Conservation (phyloP, 1,284 basidiomycete species). For the Heterobasidion parviporum region DNA sequence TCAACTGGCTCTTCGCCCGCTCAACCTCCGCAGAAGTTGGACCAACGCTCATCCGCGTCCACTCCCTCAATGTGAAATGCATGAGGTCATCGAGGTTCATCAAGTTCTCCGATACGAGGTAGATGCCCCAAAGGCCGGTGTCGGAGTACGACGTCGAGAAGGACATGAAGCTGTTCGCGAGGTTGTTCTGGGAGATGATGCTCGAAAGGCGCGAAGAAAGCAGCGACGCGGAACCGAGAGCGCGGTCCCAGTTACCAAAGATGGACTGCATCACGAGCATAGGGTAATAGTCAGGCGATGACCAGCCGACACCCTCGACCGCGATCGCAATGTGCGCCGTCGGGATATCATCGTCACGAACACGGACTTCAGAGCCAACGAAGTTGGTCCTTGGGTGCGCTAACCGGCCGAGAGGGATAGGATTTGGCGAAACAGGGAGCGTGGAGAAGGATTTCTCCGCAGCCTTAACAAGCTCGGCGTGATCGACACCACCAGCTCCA, state of each 20-base stretch:
- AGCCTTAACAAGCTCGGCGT: conserved; percentile 88
- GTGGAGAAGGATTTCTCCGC: conserved; percentile 91
- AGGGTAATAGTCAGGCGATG: conserved; percentile 97
- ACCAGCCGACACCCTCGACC: conserved; percentile 98
- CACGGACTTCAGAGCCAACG: conserved; percentile 91
- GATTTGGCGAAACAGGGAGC: conserved; percentile 83
- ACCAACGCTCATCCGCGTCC: conserved; percentile 91
- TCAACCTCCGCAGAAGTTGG: conserved; percentile 87
- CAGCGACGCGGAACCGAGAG: conserved; percentile 84
- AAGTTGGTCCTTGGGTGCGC: conserved; percentile 76
- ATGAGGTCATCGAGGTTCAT: conserved; percentile 89
- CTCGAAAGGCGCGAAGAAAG: conserved; percentile 90
- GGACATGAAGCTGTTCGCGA: conserved; percentile 99
- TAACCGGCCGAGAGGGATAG: conserved; percentile 81
- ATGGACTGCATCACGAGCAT: conserved; percentile 99
- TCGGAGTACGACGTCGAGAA: conserved; percentile 99
- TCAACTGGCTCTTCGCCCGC: conserved; percentile 96
- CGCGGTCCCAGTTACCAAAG: conserved; percentile 99
- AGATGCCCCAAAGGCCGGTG: conserved; percentile 99
- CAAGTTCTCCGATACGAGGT: conserved; percentile 92
- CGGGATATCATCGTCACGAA: conserved; percentile 87
- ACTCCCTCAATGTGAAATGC: conserved; percentile 95
- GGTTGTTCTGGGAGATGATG: conserved; percentile 89
- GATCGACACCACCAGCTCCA: conserved; percentile 93
- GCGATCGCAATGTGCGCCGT: conserved; percentile 95